Base-by-base conservation (phyloP, 495 filamentous ascomycete species). In the Trichoderma parareesei region DNA sequence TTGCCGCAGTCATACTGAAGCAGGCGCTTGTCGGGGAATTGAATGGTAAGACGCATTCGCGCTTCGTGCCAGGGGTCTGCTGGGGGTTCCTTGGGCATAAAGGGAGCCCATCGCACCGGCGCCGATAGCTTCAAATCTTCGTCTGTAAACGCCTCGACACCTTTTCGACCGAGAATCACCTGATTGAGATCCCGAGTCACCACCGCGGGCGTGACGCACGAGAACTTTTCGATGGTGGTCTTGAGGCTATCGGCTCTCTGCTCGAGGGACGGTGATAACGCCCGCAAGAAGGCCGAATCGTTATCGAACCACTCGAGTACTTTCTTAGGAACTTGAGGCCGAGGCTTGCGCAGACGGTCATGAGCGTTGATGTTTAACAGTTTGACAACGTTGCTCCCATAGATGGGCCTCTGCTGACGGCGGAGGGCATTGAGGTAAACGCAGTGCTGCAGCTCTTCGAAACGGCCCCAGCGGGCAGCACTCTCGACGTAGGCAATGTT, bases 1-100 rank as follows among this genome's bases (percentile, higher is more conserved):
- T 99, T 99, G 62, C 95, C 95, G 71, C 95, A 98, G 76, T 99
- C 95, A 70, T 96, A 99, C 71, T 98, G 93, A 3, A 99, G 82
- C 41, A 99, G 83, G 13, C 94, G 85, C 73, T 91, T 96, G 72
- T 99, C 95, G 0, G 95, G 95, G 73, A 99, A 99, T 6, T 93
- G 95, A 63, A 99, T 97, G 2, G 91, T 93, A 4, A 94, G 81
- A 20, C 92, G 89, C 83, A 96, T 91, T 57, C 92, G 90, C 2
- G 93, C 85, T 78, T 98, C 91, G 73, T 99, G 95, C 81, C 92
- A 97, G 3, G 91, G 89, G 73, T 99, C 93, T 5, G 71, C 68
- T 1, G 77, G 77, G 1, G 75, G 71, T 67, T 87, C 79, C 14
- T 79, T 75, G 10, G 81, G 82, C 64, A 85, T 78, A 66, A 77